These are phyloP conservation scores for Phalaenopsis equestris DNA, from an alignment of 106 monocot species.

Conservation along the genomic window DNA sequence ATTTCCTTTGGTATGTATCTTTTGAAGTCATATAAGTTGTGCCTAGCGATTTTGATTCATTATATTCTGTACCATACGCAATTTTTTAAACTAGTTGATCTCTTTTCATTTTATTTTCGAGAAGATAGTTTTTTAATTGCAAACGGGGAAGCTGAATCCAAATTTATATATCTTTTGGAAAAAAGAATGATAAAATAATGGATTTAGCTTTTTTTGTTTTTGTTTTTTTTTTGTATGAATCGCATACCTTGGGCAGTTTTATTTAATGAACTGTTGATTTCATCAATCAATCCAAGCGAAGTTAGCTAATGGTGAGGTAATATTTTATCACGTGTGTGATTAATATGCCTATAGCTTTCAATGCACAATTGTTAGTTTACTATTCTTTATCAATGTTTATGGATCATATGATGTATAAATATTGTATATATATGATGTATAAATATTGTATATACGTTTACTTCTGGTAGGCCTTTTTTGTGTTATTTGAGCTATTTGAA, in stretches of 20 bases:
- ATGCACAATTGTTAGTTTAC: not conserved
- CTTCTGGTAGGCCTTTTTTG: not conserved
- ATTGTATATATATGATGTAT: too few relatives aligned
- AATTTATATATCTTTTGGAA: too few relatives aligned
- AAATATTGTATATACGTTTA: not conserved
- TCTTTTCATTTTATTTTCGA: not conserved
- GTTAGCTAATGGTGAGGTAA: not conserved
- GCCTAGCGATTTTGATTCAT: not conserved
- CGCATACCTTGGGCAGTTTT: not conserved
- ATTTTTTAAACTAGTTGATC: not conserved
- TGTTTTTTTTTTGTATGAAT: not conserved
- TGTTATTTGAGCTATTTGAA: not conserved
- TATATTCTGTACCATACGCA: not conserved
- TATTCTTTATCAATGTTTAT: not conserved
- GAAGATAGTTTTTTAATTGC: not conserved
- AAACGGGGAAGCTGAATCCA: not conserved
- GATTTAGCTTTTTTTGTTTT: too few relatives aligned
- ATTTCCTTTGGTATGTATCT: constrained; percentile 85
- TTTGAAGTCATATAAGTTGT: not conserved
- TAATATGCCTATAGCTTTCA: not conserved
- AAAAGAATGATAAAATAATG: not conserved
- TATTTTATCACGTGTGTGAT: not conserved
- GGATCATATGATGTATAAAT: not conserved
- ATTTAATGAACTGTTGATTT: not conserved
- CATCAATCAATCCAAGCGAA: not conserved